Conservation (phyloP, 805 yeast genomes). For the Wickerhamomyces ciferrii region DNA sequence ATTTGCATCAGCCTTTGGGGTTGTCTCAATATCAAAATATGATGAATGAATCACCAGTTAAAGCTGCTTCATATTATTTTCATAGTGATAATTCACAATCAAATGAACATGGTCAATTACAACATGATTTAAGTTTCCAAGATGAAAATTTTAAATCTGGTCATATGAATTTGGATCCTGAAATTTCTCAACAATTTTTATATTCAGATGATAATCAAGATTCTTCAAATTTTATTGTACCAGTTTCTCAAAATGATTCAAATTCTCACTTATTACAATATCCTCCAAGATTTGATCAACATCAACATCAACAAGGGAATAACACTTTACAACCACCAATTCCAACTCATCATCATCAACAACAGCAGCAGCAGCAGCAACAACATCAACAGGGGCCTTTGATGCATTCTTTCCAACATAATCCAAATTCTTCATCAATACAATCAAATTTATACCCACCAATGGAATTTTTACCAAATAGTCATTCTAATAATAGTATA, state of each 20-base stretch:
- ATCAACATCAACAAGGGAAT: background rate
- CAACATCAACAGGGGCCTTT: constrained; percentile 1
- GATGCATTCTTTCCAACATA: background rate
- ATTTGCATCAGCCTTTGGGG: constrained; percentile 7
- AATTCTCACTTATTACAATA: constrained; percentile 3
- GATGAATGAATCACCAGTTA: constrained; percentile 14
- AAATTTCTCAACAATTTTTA: background rate
- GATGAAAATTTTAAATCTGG: constrained; percentile 8
- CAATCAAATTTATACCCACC: constrained; percentile 12
- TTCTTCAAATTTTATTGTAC: constrained; percentile 1
- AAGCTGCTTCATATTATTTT: constrained; percentile 13
- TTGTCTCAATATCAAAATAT: constrained; percentile 12
- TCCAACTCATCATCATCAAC: constrained; percentile 5
- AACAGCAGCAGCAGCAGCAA: too few species aligned
- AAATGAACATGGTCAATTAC: background rate
- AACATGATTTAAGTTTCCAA: background rate
- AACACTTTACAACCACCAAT: constrained; percentile 5
- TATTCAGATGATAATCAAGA: background rate
- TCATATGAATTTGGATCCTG: background rate
- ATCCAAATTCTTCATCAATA: constrained; percentile 1
- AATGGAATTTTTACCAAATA: constrained; percentile 10
- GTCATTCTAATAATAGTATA: constrained; percentile 2
- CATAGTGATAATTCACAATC: constrained; percentile 2
- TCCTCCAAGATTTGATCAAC: constrained; percentile 1
- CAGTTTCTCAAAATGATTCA: constrained; percentile 1